A percentile compares a stretch with the other conserved stretches of the same genome.
Evolutionary conservation across 2,329 filamentous ascomycete genomes (phyloP).

Genomic region (Phaeophleospora eucalypticola): DNA sequence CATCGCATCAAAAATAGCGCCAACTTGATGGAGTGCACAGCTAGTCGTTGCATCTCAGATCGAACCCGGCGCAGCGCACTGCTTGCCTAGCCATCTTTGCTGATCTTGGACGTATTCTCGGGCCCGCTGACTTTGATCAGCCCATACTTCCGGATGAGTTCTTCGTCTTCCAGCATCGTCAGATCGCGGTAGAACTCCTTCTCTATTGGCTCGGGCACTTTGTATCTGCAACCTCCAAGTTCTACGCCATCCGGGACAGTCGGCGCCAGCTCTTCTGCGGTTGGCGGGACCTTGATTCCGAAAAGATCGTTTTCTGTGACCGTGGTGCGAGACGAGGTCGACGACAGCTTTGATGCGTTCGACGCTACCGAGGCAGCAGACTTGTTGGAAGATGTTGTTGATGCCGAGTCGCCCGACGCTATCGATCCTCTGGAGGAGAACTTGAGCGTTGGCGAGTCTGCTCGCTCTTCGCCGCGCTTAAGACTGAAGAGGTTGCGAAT

Average conservation of each 20-base stretch:
- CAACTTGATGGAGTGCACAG: too few relatives aligned
- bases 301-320: slow-evolving; percentile 5
- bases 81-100: too few relatives aligned
- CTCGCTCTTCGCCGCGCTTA: not conserved
- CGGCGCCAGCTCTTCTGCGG: slow-evolving; percentile 1
- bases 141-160: slow-evolving; percentile 8
- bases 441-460: not conserved
- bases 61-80: too few relatives aligned
- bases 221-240: not conserved
- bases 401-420: not conserved
- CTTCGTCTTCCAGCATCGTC: slow-evolving; percentile 9
- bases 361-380: not conserved
- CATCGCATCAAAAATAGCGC: too few relatives aligned
- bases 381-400: not conserved
- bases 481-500: not conserved
- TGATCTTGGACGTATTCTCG: too few relatives aligned
- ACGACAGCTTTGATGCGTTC: not conserved
- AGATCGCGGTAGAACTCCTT: slow-evolving; percentile 11
- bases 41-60: too few relatives aligned
- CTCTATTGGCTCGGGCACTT: slow-evolving; percentile 2
- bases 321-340: not conserved
- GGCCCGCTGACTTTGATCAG: slow-evolving; percentile 1
- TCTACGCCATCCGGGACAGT: slow-evolving; percentile 1
- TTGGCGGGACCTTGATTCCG: slow-evolving; percentile 2
- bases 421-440: slow-evolving; percentile 4